phyloP scores from a whole-genome alignment of 2,329 filamentous ascomycete genomes.

The Talaromyces sp. region DNA sequence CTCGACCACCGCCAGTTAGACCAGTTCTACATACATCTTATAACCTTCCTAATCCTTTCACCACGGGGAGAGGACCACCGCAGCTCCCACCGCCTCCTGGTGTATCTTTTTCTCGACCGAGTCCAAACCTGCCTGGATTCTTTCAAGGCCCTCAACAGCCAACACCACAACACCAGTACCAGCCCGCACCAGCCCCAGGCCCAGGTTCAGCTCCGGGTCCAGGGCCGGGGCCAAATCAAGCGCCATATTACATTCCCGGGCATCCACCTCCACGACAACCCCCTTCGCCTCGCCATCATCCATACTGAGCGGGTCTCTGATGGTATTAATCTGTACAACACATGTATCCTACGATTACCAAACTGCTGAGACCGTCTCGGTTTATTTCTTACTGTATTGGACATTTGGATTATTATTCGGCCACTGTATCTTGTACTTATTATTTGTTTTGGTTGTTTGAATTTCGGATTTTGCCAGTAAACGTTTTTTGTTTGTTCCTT shows the following conservation, averaged over 20 bases:
- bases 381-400: neutral
- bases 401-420: neutral
- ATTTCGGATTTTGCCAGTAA: too few relatives aligned
- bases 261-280: neutral
- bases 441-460: neutral
- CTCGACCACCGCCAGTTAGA: constrained; percentile 22
- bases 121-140: constrained; percentile 18
- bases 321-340: neutral
- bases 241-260: constrained; percentile 2
- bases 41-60: constrained; percentile 33
- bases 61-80: constrained; percentile 25
- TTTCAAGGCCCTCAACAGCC: constrained; percentile 8
- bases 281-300: neutral
- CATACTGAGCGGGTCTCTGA: neutral
- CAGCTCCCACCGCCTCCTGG: constrained; percentile 36
- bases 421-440: neutral
- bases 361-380: neutral
- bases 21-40: constrained; percentile 30
- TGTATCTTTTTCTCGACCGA: constrained; percentile 28
- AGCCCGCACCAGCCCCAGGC: constrained; percentile 4
- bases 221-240: neutral
- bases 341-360: neutral
- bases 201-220: neutral
- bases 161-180: constrained; percentile 19
- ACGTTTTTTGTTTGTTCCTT: neutral